Evolutionary conservation across 495 filamentous ascomycete genomes (phyloP).

Genomic region (Neurospora pannonica): DNA sequence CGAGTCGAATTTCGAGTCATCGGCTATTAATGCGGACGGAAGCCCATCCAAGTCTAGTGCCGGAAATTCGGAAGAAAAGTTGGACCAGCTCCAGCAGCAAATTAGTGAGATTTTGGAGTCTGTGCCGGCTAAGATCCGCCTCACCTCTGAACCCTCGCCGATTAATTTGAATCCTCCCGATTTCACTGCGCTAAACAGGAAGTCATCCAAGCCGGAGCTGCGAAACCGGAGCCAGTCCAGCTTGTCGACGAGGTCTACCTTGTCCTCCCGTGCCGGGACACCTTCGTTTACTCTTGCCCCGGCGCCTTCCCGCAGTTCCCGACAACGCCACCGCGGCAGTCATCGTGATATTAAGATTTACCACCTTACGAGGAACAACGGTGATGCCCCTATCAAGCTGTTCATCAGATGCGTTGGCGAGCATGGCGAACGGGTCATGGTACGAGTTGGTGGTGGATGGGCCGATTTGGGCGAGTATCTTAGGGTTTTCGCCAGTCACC

Average conservation of each 20-base stretch:
- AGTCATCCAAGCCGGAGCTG: conserved; percentile 21
- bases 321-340: conserved; percentile 32
- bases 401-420: conserved; percentile 89
- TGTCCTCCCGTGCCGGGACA: conserved; percentile 46
- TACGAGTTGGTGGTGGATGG: conserved; percentile 94
- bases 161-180: conserved; percentile 40
- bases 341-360: conserved; percentile 78
- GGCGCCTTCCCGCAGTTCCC: conserved; percentile 35
- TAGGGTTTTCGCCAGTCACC: conserved; percentile 85
- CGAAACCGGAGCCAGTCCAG: conserved; percentile 34
- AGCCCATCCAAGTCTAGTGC: conserved; percentile 25
- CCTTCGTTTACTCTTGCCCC: conserved; percentile 65
- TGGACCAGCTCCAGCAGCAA: conserved; percentile 68
- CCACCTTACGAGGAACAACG: conserved; percentile 76
- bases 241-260: conserved; percentile 25
- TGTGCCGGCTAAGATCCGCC: conserved; percentile 70
- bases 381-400: conserved; percentile 79
- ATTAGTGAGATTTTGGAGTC: conserved; percentile 74
- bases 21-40: conserved; percentile 17
- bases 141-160: conserved; percentile 45
- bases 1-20: neutral
- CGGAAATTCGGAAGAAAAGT: conserved; percentile 28
- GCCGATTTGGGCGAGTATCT: conserved; percentile 90
- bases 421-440: conserved; percentile 89
- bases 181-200: conserved; percentile 33